Percentiles rank a stretch among this genome's conserved stretches.
Conservation (phyloP, 352 stramenopile species). For the Globisporangium spinosum region DNA sequence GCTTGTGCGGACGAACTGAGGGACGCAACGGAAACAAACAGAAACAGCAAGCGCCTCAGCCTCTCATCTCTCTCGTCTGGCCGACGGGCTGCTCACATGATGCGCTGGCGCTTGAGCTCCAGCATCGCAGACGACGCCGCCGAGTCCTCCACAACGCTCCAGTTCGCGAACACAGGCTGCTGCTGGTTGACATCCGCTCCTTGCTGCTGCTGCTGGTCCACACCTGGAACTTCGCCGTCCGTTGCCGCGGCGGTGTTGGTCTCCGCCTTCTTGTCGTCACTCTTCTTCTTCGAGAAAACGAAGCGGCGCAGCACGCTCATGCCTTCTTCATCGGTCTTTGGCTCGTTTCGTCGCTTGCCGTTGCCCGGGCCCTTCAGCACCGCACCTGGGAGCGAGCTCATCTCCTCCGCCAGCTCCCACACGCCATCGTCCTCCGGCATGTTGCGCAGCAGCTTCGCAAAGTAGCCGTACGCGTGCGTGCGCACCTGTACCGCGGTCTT, state of each 20-base stretch:
- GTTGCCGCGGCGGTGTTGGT: neutral
- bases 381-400: constrained; percentile 70
- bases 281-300: constrained; percentile 80
- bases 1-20: neutral
- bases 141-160: constrained; percentile 33
- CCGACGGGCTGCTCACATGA: constrained; percentile 15
- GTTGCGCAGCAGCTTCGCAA: constrained; percentile 81
- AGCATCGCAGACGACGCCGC: constrained; percentile 33
- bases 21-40: constrained; percentile 7
- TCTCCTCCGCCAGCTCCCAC: constrained; percentile 76
- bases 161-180: constrained; percentile 12
- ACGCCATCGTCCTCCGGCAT: constrained; percentile 83
- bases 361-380: constrained; percentile 74
- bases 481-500: constrained; percentile 84
- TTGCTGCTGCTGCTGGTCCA: constrained; percentile 9
- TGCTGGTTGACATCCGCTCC: constrained; percentile 1
- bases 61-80: neutral
- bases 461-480: constrained; percentile 86
- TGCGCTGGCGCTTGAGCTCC: constrained; percentile 35
- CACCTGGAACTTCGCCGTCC: neutral
- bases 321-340: constrained; percentile 80
- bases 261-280: constrained; percentile 38
- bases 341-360: constrained; percentile 72
- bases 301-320: constrained; percentile 84
- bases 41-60: neutral